Evolutionary conservation across 2,329 filamentous ascomycete genomes (phyloP).

Genomic region (Coniochaeta sp.): DNA sequence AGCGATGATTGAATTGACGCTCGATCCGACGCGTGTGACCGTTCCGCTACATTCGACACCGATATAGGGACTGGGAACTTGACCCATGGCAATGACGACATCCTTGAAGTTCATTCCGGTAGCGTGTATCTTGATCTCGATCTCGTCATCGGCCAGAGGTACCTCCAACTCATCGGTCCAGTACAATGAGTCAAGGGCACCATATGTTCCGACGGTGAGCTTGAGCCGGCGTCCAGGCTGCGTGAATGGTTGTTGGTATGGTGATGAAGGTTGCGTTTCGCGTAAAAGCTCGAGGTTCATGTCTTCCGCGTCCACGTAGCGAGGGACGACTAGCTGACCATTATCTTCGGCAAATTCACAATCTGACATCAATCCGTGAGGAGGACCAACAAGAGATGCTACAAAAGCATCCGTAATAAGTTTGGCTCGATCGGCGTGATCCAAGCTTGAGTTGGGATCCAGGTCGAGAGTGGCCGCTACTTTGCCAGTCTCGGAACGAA

Average conservation of each 20-base stretch:
- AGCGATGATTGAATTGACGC: constrained; percentile 19
- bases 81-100: constrained; percentile 26
- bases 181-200: background rate
- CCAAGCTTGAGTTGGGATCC: background rate
- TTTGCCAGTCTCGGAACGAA: background rate
- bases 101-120: constrained; percentile 22
- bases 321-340: constrained; percentile 15
- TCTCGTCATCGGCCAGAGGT: background rate
- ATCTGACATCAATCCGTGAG: constrained; percentile 10
- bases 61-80: constrained; percentile 16
- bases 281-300: constrained; percentile 17
- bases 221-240: background rate
- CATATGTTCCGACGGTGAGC: background rate
- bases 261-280: constrained; percentile 10
- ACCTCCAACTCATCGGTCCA: background rate
- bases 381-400: background rate
- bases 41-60: constrained; percentile 15
- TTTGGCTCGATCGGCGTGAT: constrained; percentile 5
- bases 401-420: constrained; percentile 15
- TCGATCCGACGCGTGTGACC: constrained; percentile 22
- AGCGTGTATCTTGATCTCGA: background rate
- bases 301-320: constrained; percentile 14
- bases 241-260: constrained; percentile 6
- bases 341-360: constrained; percentile 19
- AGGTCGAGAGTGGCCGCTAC: constrained; percentile 3